phyloP scores from a whole-genome alignment of 2,329 filamentous ascomycete genomes.

The Hypocrella siamensis region DNA sequence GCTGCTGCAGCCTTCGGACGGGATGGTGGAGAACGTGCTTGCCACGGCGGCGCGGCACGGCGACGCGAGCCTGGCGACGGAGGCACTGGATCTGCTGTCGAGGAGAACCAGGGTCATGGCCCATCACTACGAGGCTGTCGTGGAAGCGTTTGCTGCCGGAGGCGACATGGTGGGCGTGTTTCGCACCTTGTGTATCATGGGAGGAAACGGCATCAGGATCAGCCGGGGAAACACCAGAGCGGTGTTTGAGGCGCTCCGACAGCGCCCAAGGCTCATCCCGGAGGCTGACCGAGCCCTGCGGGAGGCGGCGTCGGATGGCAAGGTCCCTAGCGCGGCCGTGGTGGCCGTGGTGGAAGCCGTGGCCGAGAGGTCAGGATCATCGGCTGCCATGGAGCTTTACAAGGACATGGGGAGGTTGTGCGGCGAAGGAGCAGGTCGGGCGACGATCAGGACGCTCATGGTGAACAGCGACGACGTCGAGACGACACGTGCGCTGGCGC shows the following conservation, averaged over 20 bases:
- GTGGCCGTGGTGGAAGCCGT: conserved; percentile 19
- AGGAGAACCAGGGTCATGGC: conserved; percentile 32
- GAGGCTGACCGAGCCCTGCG: conserved; percentile 42
- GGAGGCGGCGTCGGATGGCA: conserved; percentile 21
- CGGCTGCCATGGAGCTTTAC: conserved; percentile 17
- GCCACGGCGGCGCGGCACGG: conserved; percentile 53
- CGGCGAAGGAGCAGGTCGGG: conserved; percentile 10
- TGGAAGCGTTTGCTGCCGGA: conserved; percentile 49
- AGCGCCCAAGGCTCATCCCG: conserved; percentile 26
- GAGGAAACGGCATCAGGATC: conserved; percentile 30
- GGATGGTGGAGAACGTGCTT: conserved; percentile 52
- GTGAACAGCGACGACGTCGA: conserved; percentile 11
- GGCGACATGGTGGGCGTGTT: conserved; percentile 52
- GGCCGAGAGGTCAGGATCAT: conserved; percentile 13
- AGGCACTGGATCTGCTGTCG: conserved; percentile 41
- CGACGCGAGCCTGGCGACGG: conserved; percentile 52
- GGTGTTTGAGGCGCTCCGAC: conserved; percentile 40
- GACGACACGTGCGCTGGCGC: conserved; percentile 11
- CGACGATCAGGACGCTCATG: conserved; percentile 15
- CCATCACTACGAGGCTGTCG: conserved; percentile 66
- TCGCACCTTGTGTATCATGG: conserved; percentile 58
- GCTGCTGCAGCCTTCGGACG: conserved; percentile 33
- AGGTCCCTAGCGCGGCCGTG: conserved; percentile 20
- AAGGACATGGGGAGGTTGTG: conserved; percentile 13
- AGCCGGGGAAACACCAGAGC: conserved; percentile 47